Base-by-base conservation (phyloP, 352 stramenopile genomes). In the Peronospora belbahrii region DNA sequence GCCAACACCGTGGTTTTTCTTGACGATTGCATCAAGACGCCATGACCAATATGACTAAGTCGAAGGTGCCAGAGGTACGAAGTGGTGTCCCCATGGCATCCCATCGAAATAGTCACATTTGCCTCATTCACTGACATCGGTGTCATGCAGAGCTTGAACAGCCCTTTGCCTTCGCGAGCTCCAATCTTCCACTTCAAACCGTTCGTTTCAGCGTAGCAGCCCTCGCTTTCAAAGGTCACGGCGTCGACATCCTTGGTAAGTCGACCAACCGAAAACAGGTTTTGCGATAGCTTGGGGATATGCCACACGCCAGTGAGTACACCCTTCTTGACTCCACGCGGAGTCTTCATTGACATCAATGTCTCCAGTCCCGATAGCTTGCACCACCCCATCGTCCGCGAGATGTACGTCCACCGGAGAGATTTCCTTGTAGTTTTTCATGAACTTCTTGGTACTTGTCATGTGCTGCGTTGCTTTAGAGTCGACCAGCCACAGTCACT, bases 391-490 rank as follows among this genome's bases (percentile, higher is more conserved):
- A n/a, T 35, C 30, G 11, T 35, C 30, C n/a, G 30, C 30, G 11
- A 35, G 30, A 19, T 18, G n/a, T 2, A 35, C 30, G 30, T 35
- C 30, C 13, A 35, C 30, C 5, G 30, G 11, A 6, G 30, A 1
- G 1, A 18, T 18, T 7, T 1, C 2, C 30, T 35, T 35, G 30
- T 35, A 35, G 30, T 35, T 35, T 4, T 7, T 18, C 30, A 35
- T 35, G 4, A 9, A 35, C 4, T 35, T 19, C 30, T 15, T 35
- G 13, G 32, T 34, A 11, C 35, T 24, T 19, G 45, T 34, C 32
- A 52, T 52, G 45, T 44, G 45, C 32, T 52, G 31, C 28, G 45
- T 52, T 11, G 45, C 45, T 8, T 32, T 32, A 10, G 32, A 52
- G 28, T 52, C 44, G 27, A 40, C 31, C 27, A 52, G 44, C 44